These are phyloP conservation scores for Aspergillus sp. DNA, from an alignment of 2,329 filamentous ascomycete species.

Conservation along the genomic window DNA sequence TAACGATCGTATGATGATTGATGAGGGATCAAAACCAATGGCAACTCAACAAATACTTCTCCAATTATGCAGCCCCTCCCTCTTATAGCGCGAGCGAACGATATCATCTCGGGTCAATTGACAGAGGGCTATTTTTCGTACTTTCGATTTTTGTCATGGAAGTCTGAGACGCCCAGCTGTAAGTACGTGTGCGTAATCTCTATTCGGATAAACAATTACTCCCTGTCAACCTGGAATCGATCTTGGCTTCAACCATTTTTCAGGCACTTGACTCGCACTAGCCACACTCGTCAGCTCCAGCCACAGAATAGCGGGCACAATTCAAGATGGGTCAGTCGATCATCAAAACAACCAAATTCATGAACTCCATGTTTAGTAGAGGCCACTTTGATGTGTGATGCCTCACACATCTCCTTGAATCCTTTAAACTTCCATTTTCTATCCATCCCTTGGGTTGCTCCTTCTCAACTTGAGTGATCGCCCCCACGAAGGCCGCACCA, in stretches of 20 bases:
- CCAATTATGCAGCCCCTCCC: background rate
- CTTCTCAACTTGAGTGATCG: background rate
- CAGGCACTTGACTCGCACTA: slow-evolving; percentile 1
- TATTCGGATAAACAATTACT: background rate
- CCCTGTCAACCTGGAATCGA: background rate
- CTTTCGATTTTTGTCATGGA: background rate
- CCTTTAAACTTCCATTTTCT: background rate
- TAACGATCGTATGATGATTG: slow-evolving; percentile 3
- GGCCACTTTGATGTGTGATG: background rate
- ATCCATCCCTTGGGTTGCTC: background rate
- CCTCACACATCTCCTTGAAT: background rate
- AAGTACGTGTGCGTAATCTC: background rate
- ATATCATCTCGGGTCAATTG: background rate
- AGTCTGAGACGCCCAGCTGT: background rate
- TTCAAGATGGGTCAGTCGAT: slow-evolving; percentile 1
- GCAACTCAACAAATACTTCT: background rate
- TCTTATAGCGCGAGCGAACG: background rate
- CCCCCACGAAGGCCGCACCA: background rate
- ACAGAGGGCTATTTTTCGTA: background rate
- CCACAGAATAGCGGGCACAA: slow-evolving; percentile 9
- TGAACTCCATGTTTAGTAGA: background rate
- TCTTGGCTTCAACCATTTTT: background rate
- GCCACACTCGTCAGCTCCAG: slow-evolving; percentile 10
- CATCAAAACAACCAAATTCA: background rate
- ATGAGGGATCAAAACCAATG: background rate